These are phyloP conservation scores for Cordyceps fumosorosea DNA, from an alignment of 2,329 filamentous ascomycete genomes.

Conservation along the genomic window DNA sequence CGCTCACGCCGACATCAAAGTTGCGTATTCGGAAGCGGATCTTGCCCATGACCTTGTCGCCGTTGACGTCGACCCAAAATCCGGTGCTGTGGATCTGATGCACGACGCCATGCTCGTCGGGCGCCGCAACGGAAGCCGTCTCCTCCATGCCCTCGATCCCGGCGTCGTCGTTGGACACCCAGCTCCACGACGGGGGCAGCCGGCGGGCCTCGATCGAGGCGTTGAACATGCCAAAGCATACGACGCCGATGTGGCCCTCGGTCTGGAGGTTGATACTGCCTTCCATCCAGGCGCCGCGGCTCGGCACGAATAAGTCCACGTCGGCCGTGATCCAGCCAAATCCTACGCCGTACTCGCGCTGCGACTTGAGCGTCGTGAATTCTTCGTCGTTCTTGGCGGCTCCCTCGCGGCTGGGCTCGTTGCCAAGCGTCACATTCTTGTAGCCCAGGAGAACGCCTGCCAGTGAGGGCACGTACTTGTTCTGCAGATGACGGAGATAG, in stretches of 20 bases:
- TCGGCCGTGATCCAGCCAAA: slow-evolving; percentile 87
- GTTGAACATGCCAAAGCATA: slow-evolving; percentile 89
- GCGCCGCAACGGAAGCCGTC: slow-evolving; percentile 33
- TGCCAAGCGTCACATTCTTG: slow-evolving; percentile 59
- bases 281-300: slow-evolving; percentile 65
- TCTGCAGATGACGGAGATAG: slow-evolving; percentile 66
- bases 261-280: slow-evolving; percentile 81
- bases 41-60: slow-evolving; percentile 62
- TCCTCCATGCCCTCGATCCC: slow-evolving; percentile 36
- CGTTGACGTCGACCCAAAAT: slow-evolving; percentile 69
- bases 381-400: slow-evolving; percentile 43
- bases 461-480: slow-evolving; percentile 68
- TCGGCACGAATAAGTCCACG: slow-evolving; percentile 75
- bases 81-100: slow-evolving; percentile 51
- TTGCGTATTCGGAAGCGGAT: slow-evolving; percentile 75
- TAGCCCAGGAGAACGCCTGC: slow-evolving; percentile 71
- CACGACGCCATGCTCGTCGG: slow-evolving; percentile 46
- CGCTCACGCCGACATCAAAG: slow-evolving; percentile 72
- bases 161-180: slow-evolving; percentile 53
- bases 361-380: slow-evolving; percentile 41
- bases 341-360: slow-evolving; percentile 79
- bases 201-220: slow-evolving; percentile 73
- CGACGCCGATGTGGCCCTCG: slow-evolving; percentile 79
- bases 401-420: slow-evolving; percentile 45
- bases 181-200: slow-evolving; percentile 73